Evolutionary conservation across 1,139 yeast genomes (phyloP), one percentile per base, ranked within the genome.

Genomic region (Debaryomyces coudertii): DNA sequence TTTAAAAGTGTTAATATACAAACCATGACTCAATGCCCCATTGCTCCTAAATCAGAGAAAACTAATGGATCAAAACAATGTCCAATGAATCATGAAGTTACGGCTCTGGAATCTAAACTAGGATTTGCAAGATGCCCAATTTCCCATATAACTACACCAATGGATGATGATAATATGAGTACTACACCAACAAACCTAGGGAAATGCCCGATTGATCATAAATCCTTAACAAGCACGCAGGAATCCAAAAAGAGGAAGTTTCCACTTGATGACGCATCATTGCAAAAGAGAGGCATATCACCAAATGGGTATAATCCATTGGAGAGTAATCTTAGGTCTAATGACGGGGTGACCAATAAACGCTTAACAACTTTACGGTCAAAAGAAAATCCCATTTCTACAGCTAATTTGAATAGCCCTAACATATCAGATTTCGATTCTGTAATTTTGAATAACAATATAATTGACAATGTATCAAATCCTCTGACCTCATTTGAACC

Each of bases 221-320:
- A 38, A 18, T 29, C 43, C 24, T 29, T 37, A 15, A 14, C 9
- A 14, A 22, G 15, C 15, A 11, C 34, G 8, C 30, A 15, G n/a
- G 40, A 8, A 24, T 22, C 18, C 15, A 16, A 31, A 16, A 30
- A 57, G 43, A 53, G 68, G 14, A 66, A 64, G 47, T 69, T 73
- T 53, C 74, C 75, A 5, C 63, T 68, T 51, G 69, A 66, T 47
- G 73, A 69, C 49, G 54, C 59, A 2, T 45, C 59, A 2, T 45
- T 58, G 2, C 47, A 60, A 45, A 47, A 46, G 16, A 54, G 50
- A 29, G 47, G 54, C 7, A 45, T 55, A 9, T 44, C 49, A 14
- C 53, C 61, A 5, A 53, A 51, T 23, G 58, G 59, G 18, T 48
- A 52, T 35, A 51, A 45, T 42, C 51, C 52, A 2, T 52, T 61